Conservation (phyloP, 2,329 filamentous ascomycete species). For the Seiridium unicorne region DNA sequence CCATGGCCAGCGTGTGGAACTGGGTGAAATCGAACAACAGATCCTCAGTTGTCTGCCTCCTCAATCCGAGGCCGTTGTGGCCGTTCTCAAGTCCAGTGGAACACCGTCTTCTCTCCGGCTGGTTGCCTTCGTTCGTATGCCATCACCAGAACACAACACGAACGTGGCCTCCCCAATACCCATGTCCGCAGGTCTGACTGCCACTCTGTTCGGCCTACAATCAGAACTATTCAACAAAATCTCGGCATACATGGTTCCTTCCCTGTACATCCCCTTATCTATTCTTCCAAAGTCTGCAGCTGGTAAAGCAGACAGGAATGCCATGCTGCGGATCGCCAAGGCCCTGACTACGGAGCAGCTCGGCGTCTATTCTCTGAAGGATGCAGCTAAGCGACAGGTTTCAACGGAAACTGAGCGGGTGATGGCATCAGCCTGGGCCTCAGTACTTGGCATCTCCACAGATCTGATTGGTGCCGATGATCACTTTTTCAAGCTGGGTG, state of each 20-base stretch:
- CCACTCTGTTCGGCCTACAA: neutral
- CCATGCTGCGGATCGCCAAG: neutral
- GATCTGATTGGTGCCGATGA: constrained; percentile 5
- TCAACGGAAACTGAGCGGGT: neutral
- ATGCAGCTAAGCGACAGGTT: neutral
- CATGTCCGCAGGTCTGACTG: neutral
- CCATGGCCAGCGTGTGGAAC: constrained; percentile 9
- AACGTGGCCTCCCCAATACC: neutral
- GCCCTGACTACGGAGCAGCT: neutral
- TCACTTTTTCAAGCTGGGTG: constrained; percentile 9
- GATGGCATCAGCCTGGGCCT: neutral
- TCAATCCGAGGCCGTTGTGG: constrained; percentile 4
- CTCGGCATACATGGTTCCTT: constrained; percentile 9
- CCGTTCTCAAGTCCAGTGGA: neutral
- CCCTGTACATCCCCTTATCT: constrained; percentile 7
- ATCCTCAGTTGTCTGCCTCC: constrained; percentile 13
- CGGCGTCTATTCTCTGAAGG: constrained; percentile 1
- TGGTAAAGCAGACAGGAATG: constrained; percentile 3
- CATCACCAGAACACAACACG: neutral
- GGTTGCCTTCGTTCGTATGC: constrained; percentile 3
- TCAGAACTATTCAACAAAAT: neutral
- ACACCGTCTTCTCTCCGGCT: neutral
- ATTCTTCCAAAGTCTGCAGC: constrained; percentile 1
- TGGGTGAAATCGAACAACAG: constrained; percentile 10
- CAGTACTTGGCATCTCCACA: constrained; percentile 8